phyloP scores from a whole-genome alignment of 306 rosid species.

The Glycyrrhiza uralensis region DNA sequence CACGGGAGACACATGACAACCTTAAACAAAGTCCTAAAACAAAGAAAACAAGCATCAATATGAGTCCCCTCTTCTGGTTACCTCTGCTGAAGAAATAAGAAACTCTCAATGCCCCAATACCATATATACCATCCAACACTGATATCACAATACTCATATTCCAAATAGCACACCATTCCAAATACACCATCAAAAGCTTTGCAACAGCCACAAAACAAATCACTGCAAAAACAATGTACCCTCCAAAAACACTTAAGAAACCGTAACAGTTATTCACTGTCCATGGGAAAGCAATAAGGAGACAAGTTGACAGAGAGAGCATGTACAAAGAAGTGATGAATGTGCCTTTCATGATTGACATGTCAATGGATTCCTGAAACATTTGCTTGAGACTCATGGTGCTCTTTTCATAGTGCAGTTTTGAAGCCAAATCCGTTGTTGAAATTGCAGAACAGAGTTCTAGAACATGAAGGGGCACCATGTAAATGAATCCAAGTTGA shows the following conservation, averaged over 20 bases:
- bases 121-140: slow-evolving; percentile 48
- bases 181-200: slow-evolving; percentile 37
- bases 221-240: neutral
- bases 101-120: slow-evolving; percentile 42
- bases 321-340: slow-evolving; percentile 35
- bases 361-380: slow-evolving; percentile 28
- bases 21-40: slow-evolving; percentile 40
- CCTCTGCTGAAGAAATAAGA: slow-evolving; percentile 45
- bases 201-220: slow-evolving; percentile 23
- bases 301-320: slow-evolving; percentile 26
- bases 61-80: slow-evolving; percentile 36
- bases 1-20: slow-evolving; percentile 37
- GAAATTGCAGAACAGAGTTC: slow-evolving; percentile 31
- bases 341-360: slow-evolving; percentile 31
- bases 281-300: slow-evolving; percentile 27
- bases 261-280: neutral
- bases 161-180: slow-evolving; percentile 67
- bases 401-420: slow-evolving; percentile 22
- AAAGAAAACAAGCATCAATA: slow-evolving; percentile 58
- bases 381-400: slow-evolving; percentile 36
- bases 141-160: slow-evolving; percentile 65
- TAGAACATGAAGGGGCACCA: slow-evolving; percentile 40
- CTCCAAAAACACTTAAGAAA: neutral
- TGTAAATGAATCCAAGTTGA: slow-evolving; percentile 38
- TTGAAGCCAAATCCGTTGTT: slow-evolving; percentile 38